Evolutionary conservation across 2,329 filamentous ascomycete species (phyloP), one percentile per base, ranked within the genome.

Genomic region (Beauveria caledonica): DNA sequence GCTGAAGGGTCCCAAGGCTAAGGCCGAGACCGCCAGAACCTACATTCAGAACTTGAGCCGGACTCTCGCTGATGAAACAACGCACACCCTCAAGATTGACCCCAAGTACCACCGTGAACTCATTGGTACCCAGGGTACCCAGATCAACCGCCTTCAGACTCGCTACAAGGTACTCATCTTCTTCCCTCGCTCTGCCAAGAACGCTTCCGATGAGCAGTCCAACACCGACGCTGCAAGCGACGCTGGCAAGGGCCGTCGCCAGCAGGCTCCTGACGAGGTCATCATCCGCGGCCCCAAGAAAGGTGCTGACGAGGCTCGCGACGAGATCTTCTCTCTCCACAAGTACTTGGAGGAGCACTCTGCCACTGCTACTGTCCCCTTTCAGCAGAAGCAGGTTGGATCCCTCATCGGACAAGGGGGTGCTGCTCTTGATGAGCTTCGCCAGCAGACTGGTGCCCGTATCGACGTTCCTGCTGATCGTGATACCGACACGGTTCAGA

Each of bases 81-180:
- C 88, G 1, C 87, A 96, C 72, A 79, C 85, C 13, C 80, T 99
- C 60, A 96, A 95, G 80, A 89, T 99, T 66, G 90, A 95, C 61
- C 88, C 93, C 60, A 91, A 96, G 76, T 97, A 89, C 75, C 94
- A 99, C 76, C 85, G 91, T 62, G 92, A 97, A 72, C 81, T 99
- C 60, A 99, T 99, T 67, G 94, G 94, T 53, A 84, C 90, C 21
- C 87, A 90, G 68, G 94, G 94, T 62, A 85, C 81, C 69, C 90
- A 95, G 71, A 93, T 99, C 70, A 94, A 94, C 76, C 88, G 90
- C 66, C 83, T 99, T 25, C 92, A 99, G 75, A 90, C 87, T 60
- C 88, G 92, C 51, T 97, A 99, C 80, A 88, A 89, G 70, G 94
- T 99, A 46, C 86, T 92, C 64, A 94, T 99, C 68, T 93, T 97